Conservation (phyloP, 305 asterid genomes). For the Rubia balearica region DNA sequence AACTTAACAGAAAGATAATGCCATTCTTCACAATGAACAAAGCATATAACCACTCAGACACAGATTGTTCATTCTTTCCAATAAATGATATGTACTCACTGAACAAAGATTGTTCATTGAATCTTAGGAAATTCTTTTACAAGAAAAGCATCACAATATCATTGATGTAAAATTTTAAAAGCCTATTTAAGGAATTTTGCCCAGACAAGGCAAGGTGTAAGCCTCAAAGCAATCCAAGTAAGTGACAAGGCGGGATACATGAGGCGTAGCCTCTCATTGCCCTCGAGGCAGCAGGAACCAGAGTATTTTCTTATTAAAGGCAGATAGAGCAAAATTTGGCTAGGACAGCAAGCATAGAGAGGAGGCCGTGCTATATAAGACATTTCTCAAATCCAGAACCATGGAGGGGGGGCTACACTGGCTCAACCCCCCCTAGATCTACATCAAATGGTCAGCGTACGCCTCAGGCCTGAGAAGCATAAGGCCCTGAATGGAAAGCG, state of each 20-base stretch:
- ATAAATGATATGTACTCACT: background rate
- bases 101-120: background rate
- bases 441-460: background rate
- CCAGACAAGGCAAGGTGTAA: background rate
- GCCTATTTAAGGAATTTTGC: background rate
- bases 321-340: background rate
- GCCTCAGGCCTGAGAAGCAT: background rate
- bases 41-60: background rate
- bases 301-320: background rate
- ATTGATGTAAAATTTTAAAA: background rate
- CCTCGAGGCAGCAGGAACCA: background rate
- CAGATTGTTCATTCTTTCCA: background rate
- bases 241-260: background rate
- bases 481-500: background rate
- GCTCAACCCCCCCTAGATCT: conserved; percentile 1
- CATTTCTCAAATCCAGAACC: background rate
- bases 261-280: background rate
- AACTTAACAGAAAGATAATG: background rate
- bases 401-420: background rate
- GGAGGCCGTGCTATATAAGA: background rate
- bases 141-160: background rate
- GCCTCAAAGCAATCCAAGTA: background rate
- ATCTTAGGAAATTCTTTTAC: background rate
- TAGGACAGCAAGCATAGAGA: background rate
- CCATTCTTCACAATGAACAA: background rate